Percentiles rank a stretch among this genome's conserved stretches.
Conservation (phyloP, 2,329 filamentous ascomycete genomes). For the Bipolaris bicolor region DNA sequence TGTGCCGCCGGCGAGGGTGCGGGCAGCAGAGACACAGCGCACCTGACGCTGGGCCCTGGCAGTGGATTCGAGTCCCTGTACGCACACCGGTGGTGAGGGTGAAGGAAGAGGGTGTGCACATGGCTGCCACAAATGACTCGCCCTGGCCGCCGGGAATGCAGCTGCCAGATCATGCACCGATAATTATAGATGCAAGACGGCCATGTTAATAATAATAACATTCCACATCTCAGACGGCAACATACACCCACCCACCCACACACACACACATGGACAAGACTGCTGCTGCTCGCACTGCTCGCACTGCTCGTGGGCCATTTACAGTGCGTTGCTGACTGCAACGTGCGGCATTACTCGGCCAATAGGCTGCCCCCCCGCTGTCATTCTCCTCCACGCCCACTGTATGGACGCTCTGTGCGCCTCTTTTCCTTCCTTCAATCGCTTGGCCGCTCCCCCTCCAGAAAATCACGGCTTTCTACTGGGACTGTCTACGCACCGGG, state of each 20-base stretch:
- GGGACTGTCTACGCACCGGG: too few relatives aligned
- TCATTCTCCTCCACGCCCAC: too few relatives aligned
- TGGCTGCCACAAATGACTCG: constrained; percentile 13
- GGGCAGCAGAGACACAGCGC: not conserved
- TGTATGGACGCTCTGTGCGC: too few relatives aligned
- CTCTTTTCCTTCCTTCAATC: too few relatives aligned
- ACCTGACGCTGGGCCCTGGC: constrained; percentile 8
- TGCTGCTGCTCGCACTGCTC: not conserved
- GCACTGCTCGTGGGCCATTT: not conserved
- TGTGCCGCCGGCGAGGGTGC: constrained; percentile 3
- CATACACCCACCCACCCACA: too few relatives aligned
- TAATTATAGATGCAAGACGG: not conserved
- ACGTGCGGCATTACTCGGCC: constrained; percentile 7
- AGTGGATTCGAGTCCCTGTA: not conserved
- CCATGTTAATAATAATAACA: not conserved
- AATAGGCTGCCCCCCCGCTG: constrained; percentile 9
- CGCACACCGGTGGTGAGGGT: not conserved
- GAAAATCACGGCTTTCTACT: too few relatives aligned
- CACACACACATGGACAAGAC: not conserved
- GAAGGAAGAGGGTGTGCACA: not conserved
- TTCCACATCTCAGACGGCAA: too few relatives aligned
- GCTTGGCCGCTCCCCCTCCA: too few relatives aligned
- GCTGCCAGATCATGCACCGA: not conserved
- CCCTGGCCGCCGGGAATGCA: constrained; percentile 1
- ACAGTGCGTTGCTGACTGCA: not conserved